Conservation (phyloP, 495 filamentous ascomycete species). For the Podospora conica region DNA sequence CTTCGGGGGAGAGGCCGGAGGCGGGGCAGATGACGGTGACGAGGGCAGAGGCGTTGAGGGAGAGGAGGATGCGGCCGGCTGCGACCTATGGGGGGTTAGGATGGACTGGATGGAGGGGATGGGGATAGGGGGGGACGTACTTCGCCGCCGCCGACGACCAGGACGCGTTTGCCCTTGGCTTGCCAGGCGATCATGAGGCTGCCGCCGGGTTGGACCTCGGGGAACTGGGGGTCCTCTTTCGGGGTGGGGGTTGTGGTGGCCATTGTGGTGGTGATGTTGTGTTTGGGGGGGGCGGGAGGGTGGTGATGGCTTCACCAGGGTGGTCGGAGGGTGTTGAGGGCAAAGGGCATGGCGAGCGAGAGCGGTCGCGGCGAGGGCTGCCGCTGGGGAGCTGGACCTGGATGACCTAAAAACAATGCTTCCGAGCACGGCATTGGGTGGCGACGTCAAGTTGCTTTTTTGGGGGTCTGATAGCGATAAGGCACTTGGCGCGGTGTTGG, state of each 20-base stretch:
- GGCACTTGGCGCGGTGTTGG: not conserved
- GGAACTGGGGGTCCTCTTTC: constrained; percentile 46
- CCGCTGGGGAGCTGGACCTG: not conserved
- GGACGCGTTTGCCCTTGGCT: constrained; percentile 69
- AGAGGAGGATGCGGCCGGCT: constrained; percentile 83
- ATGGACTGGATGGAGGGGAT: constrained; percentile 5
- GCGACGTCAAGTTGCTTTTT: constrained; percentile 16
- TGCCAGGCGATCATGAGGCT: constrained; percentile 95
- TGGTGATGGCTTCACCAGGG: not conserved
- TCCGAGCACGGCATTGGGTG: constrained; percentile 11
- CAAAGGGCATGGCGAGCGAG: constrained; percentile 3
- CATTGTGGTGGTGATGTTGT: not conserved
- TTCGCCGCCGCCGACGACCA: constrained; percentile 92
- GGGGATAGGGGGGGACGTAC: constrained; percentile 40
- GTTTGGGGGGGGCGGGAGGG: not conserved
- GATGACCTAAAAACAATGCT: constrained; percentile 15
- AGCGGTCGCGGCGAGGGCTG: not conserved
- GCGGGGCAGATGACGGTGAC: constrained; percentile 78
- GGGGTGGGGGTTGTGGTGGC: constrained; percentile 17
- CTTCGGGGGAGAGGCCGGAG: constrained; percentile 79
- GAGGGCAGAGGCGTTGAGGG: constrained; percentile 88
- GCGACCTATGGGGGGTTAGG: constrained; percentile 59
- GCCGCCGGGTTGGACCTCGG: constrained; percentile 78
- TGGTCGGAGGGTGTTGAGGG: not conserved
- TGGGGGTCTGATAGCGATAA: constrained; percentile 11